phyloP scores from a whole-genome alignment of 2,329 filamentous ascomycete species.

The Fusarium equiseti region DNA sequence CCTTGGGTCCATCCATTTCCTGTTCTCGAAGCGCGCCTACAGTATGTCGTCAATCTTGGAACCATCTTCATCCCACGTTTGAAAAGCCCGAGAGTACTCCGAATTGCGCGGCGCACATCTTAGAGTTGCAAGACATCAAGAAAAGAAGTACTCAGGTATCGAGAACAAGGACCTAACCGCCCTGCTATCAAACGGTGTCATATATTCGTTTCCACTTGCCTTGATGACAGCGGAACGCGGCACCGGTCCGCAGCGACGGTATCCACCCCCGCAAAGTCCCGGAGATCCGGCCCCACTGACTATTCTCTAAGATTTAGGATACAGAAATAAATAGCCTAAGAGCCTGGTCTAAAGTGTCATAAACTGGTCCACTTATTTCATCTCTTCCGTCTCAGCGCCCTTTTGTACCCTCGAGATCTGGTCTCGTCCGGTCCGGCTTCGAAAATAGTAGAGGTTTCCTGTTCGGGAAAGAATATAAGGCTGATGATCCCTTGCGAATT shows the following conservation, averaged over 20 bases:
- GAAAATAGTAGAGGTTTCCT: not conserved
- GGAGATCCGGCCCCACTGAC: conserved; percentile 13
- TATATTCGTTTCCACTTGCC: not conserved
- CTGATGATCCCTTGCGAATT: too few species aligned
- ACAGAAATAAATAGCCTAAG: not conserved
- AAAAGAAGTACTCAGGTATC: not conserved
- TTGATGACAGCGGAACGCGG: conserved; percentile 13
- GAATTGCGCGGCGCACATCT: conserved; percentile 9
- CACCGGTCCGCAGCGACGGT: conserved; percentile 5
- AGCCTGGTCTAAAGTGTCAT: not conserved
- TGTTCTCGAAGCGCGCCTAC: conserved; percentile 9
- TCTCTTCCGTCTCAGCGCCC: too few species aligned
- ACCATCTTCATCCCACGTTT: not conserved
- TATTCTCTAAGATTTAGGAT: not conserved
- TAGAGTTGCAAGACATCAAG: not conserved
- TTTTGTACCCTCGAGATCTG: not conserved
- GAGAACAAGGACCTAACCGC: not conserved
- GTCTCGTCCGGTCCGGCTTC: too few species aligned
- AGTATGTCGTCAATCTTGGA: conserved; percentile 12
- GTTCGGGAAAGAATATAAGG: too few species aligned
- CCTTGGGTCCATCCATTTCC: not conserved
- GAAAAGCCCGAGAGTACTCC: conserved; percentile 32
- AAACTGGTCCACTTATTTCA: not conserved
- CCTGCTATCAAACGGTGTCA: not conserved
- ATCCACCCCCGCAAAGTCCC: conserved; percentile 10